Base-by-base conservation (phyloP, 768 basidiomycete genomes). In the Trametes sanguinea region DNA sequence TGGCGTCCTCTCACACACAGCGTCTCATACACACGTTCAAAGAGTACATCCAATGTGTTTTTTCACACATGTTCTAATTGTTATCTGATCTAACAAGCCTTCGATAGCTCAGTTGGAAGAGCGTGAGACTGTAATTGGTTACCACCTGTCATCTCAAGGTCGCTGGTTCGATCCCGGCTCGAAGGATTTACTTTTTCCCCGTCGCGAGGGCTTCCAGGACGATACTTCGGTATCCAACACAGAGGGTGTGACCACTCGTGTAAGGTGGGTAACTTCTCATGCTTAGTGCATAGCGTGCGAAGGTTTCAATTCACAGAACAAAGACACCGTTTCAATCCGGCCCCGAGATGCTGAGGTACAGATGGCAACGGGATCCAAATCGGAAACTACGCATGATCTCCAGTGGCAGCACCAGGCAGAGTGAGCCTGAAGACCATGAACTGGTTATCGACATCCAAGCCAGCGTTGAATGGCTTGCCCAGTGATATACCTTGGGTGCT, bases 401-500 rank as follows among this genome's bases (percentile, higher is more conserved):
- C 48, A 1, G 47, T 42, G 2, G 58, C 33, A 1, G 61, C 55
- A 4, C 53, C 75, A 6, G 16, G 85, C 79, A 88, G 73, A 3
- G 86, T 88, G 1, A 87, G 76, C 44, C 86, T 73, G 74, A 81
- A 88, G 2, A 87, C 86, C 64, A 87, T 64, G 67, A 86, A 79
- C 71, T 88, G 85, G 69, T 81, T 86, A 65, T 87, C 83, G n/a
- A 81, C 77, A 66, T 87, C 79, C 37, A 79, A 57, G 5, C 81
- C 84, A 1, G 81, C 85, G 62, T 85, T 72, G 72, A 79, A 88
- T 1, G 82, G 77, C 42, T 73, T 66, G 1, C 84, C 84, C 3
- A 78, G 63, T 7, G 80, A 76, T n/a, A 81, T 73, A 0, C 87
- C 87, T 39, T 86, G 63, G 0, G 76, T 79, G 22, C 78, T 84